A percentile compares a stretch with the other conserved stretches of the same genome.
These are phyloP conservation scores for Trebouxia gelatinosa DNA, from an alignment of 163 green algal species.

Conservation along the genomic window DNA sequence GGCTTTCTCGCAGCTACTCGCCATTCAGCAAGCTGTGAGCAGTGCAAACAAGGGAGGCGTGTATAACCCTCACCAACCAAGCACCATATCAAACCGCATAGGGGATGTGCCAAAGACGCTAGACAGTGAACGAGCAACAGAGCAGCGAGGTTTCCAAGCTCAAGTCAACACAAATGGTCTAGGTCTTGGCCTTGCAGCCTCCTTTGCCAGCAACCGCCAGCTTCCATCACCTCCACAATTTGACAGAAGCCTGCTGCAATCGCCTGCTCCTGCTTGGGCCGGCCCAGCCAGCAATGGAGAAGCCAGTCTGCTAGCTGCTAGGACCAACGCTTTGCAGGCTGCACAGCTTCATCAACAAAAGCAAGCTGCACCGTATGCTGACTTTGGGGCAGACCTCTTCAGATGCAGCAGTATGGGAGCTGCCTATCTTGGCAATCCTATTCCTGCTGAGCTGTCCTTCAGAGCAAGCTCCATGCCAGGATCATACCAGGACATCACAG, in stretches of 20 bases:
- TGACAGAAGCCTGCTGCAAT: slow-evolving; percentile 16
- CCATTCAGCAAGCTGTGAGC: slow-evolving; percentile 11
- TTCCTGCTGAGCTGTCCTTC: slow-evolving; percentile 17
- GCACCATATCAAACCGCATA: no score
- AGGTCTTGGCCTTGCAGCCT: not conserved
- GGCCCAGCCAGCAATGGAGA: not conserved
- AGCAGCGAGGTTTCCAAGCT: not conserved
- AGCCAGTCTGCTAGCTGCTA: slow-evolving; percentile 2
- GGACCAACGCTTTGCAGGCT: not conserved
- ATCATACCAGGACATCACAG: slow-evolving; percentile 10
- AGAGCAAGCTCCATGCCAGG: slow-evolving; percentile 28
- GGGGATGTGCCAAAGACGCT: no score
- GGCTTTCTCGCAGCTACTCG: slow-evolving; percentile 8
- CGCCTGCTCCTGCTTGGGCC: not conserved
- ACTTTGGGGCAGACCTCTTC: not conserved
- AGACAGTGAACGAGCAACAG: no score
- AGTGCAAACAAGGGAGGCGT: no score
- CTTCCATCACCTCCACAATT: slow-evolving; percentile 11
- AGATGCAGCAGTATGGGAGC: slow-evolving; percentile 2
- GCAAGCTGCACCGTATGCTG: not conserved
- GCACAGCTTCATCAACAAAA: not conserved
- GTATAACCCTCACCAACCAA: no score
- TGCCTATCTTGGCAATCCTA: not conserved
- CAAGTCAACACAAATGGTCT: not conserved
- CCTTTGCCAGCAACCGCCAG: not conserved